Base-by-base conservation (phyloP, 192 early-diverging fungal genomes). In the Spizellomyces punctatus region DNA sequence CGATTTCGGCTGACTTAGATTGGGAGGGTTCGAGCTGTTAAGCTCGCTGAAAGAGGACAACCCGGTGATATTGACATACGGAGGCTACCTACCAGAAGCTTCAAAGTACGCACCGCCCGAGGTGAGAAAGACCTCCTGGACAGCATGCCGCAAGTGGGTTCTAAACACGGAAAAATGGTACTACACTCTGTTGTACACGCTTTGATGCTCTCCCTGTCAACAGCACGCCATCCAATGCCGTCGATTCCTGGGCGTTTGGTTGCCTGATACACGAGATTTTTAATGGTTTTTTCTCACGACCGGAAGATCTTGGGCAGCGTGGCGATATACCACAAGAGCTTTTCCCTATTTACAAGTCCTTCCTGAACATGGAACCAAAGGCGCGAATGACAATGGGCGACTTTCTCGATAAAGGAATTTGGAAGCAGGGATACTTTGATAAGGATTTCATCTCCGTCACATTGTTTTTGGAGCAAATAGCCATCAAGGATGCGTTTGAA, bases 381-480 rank as follows among this genome's bases (percentile, higher is more conserved):
- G 67, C 72, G 0, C 81, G 96, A 46, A 73, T 88, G 69, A 83
- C 85, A 14, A 83, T 93, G 10, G 83, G 77, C 5, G 83, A 82
- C 41, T 92, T 96, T 56, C 77, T 96, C 21, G 89, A 92, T 45
- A 74, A 80, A 21, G 91, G 89, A 17, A 64, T 81, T 47, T 81
- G 80, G 5, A 74, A 82, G 0, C 76, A 80, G 46, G 89, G 89
- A 7, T 95, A 89, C 69, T 94, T 98, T 74, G 85, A 93, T 58
- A 91, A 86, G 19, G 90, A 92, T 58, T 93, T 99, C 69, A 85
- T 99, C 6, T 81, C 83, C n/a, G 85, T 90, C 14, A 92, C 89
- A 65, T 63, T 93, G 36, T 96, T 95, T 46, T 71, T 98, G n/a
- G 96, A 99, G 66, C 91, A 95, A 76, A 89, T 98, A 58, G 88